Evolutionary conservation across 2,329 filamentous ascomycete species (phyloP), one percentile per base, ranked within the genome.

Genomic region (Aureobasidium sp.): DNA sequence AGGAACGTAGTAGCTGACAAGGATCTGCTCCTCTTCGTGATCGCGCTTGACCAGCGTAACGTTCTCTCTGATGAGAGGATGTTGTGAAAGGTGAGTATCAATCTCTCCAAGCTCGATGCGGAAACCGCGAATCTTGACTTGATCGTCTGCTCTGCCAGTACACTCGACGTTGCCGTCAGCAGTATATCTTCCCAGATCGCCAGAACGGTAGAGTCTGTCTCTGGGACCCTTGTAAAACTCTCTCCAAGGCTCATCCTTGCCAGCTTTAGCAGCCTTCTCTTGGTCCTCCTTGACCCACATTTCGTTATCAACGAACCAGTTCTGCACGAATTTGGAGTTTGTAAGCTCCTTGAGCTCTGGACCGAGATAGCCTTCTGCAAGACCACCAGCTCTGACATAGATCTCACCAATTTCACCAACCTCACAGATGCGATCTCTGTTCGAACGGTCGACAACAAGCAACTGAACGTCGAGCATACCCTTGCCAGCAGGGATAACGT

Each of bases 91-190:
- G 72, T 96, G 87, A 45, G 81, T 88, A 73, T 97, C 92, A 67
- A 97, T 97, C 67, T 97, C 94, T 65, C 88, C 88, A 49, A 97
- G 85, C 76, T 99, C 94, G 67, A 99, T 96, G 64, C 93, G 83
- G 81, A 97, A 97, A 1, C 93, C 93, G 64, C 94, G 88, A 66
- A 97, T 93, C 79, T 97, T 99, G 77, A 97, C 90, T 72, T 97
- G 93, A 67, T 88, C 83, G 70, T 97, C 93, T 27, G 85, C 86
- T 63, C 94, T 82, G 24, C 93, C 93, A 11, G 88, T 87, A 70
- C 86, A 89, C 69, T 89, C 88, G 12, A 91, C 87, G 66, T 87
- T 86, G 39, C 89, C 90, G 48, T 85, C 81, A 2, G 81, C 79
- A 57, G 85, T 83, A 70, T 89, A 92, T 62, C 85, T 79, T 3